Percentiles rank a stretch among this genome's conserved stretches.
Conservation (phyloP, 73 alveolate genomes). For the Tetrahymena thermophila region DNA sequence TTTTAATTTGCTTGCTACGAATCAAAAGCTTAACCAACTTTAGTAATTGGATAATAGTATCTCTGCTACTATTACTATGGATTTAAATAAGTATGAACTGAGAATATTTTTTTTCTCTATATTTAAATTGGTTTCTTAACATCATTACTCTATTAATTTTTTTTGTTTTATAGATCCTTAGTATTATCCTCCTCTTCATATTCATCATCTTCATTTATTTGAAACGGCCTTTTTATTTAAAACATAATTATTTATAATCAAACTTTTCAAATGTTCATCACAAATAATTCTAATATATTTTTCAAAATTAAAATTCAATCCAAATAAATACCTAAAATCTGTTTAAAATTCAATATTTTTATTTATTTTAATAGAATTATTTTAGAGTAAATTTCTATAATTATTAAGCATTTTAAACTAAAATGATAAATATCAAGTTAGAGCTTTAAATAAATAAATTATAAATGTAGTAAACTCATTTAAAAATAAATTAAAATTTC, state of each 20-base stretch:
- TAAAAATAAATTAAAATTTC: no score
- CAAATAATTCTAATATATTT: no score
- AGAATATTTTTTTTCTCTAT: not conserved
- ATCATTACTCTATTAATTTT: not conserved
- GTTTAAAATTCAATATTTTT: not conserved
- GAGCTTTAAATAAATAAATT: no score
- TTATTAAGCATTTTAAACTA: no score
- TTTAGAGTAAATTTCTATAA: no score
- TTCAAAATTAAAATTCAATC: no score
- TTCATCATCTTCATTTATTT: not conserved
- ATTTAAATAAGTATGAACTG: not conserved
- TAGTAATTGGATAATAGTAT: not conserved
- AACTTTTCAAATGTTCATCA: no score
- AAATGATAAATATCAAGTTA: no score
- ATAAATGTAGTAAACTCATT: no score
- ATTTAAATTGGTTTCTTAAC: not conserved
- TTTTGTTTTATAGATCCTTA: not conserved
- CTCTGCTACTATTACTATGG: not conserved
- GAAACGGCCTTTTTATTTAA: not conserved
- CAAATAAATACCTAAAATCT: not conserved
- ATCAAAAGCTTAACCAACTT: not conserved
- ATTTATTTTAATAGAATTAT: no score
- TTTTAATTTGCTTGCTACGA: not conserved
- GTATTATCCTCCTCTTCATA: not conserved
- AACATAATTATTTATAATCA: not conserved